Conservation (phyloP, 2,329 filamentous ascomycete genomes). For the Hymenoscyphus albidus region DNA sequence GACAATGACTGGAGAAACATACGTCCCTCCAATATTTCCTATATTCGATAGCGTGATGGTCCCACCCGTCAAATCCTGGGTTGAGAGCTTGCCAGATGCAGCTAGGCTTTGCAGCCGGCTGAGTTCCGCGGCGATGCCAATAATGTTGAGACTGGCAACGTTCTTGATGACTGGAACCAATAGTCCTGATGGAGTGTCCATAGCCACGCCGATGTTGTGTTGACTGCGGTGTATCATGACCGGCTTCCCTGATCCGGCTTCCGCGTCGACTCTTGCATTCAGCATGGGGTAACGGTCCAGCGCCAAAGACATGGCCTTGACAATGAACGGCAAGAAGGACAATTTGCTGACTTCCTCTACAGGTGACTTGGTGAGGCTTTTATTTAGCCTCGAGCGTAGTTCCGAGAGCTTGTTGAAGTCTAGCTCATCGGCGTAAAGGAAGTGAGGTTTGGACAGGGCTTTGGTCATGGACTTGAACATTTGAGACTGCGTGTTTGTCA, state of each 20-base stretch:
- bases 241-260: slow-evolving; percentile 56
- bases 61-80: slow-evolving; percentile 74
- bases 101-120: slow-evolving; percentile 69
- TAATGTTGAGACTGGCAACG: slow-evolving; percentile 71
- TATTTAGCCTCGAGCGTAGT: slow-evolving; percentile 73
- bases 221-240: slow-evolving; percentile 72
- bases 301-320: slow-evolving; percentile 89
- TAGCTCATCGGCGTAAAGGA: slow-evolving; percentile 88
- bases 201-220: slow-evolving; percentile 94
- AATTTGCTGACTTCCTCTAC: slow-evolving; percentile 56
- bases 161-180: slow-evolving; percentile 89
- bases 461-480: slow-evolving; percentile 99
- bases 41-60: slow-evolving; percentile 98
- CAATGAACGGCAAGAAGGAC: slow-evolving; percentile 88
- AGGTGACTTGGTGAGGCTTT: slow-evolving; percentile 43
- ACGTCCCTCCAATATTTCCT: slow-evolving; percentile 88
- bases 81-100: slow-evolving; percentile 67
- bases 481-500: slow-evolving; percentile 77
- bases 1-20: slow-evolving; percentile 86
- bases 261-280: slow-evolving; percentile 75
- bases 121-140: slow-evolving; percentile 74
- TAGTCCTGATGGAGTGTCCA: slow-evolving; percentile 86
- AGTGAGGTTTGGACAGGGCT: slow-evolving; percentile 87
- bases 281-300: slow-evolving; percentile 79
- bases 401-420: slow-evolving; percentile 72